phyloP scores from a whole-genome alignment of 495 filamentous ascomycete species.

The Penicillium taxi region DNA sequence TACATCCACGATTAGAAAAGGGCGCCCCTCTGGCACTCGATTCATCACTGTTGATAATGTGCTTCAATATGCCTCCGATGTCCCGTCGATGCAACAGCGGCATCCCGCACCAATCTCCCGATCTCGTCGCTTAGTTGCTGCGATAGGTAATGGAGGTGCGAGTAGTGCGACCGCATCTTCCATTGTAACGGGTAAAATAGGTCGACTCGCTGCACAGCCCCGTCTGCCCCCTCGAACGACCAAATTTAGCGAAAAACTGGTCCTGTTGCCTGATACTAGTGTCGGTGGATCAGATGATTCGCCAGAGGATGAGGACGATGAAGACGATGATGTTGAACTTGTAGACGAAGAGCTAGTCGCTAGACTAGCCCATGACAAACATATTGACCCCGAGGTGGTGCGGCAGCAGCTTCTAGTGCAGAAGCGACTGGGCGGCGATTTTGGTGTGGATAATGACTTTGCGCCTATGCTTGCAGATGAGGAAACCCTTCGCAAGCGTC shows the following conservation, averaged over 20 bases:
- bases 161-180: constrained; percentile 11
- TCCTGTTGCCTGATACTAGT: constrained; percentile 80
- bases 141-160: constrained; percentile 15
- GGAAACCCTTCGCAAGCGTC: constrained; percentile 55
- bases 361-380: constrained; percentile 28
- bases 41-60: constrained; percentile 95
- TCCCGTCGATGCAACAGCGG: constrained; percentile 89
- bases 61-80: constrained; percentile 86
- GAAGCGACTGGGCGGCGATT: constrained; percentile 39
- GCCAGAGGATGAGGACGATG: constrained; percentile 16
- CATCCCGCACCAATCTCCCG: constrained; percentile 55
- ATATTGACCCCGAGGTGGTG: constrained; percentile 32
- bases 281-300: constrained; percentile 23
- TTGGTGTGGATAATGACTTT: constrained; percentile 53
- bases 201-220: constrained; percentile 49
- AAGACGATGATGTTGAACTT: constrained; percentile 28
- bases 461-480: constrained; percentile 76
- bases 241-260: constrained; percentile 90
- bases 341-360: constrained; percentile 43
- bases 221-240: constrained; percentile 82
- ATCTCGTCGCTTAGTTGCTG: constrained; percentile 38
- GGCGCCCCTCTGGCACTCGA: constrained; percentile 52
- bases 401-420: constrained; percentile 29
- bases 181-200: constrained; percentile 20
- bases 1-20: constrained; percentile 25